Base-by-base conservation (phyloP, 306 rosid species). In the Inga laurina region DNA sequence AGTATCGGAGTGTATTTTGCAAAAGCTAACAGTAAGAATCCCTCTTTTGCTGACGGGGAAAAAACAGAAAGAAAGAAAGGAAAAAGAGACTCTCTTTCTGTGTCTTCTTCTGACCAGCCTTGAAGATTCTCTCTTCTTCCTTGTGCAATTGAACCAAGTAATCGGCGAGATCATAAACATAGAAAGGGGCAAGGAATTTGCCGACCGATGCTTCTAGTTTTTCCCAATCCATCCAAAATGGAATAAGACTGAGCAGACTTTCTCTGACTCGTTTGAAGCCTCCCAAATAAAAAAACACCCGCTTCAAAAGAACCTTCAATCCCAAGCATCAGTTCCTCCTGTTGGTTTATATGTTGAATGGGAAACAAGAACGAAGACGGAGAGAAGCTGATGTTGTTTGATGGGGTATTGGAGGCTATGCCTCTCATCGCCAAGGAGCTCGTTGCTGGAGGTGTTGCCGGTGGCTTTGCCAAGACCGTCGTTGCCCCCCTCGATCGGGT, bases 401-500 rank as follows among this genome's bases (percentile, higher is more conserved):
- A 92, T 34, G 90, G 85, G 46, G 41, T 86, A 1, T 83, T 90
- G 64, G 94, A 90, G 37, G 82, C 78, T 76, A 86, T 88, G 88
- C 99, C 99, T 24, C 87, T 92, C 75, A 91, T 90, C 49, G 89
- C 91, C 79, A 93, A 96, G 91, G 99, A 96, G 84, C 90, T 93
- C 43, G 75, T 95, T 4, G 98, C 99, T 45, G 98, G 98, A 0
- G 98, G 97, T 5, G 73, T 91, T 54, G 93, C 99, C 21, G 98
- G 99, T 9, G 97, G 94, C 2, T 4, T 93, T 56, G 98, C 97
- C 15, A 92, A 96, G 86, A 87, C 92, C 19, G 89, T 82, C 21
- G 98, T 95, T 37, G 98, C 99, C 22, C 99, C 99, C 9, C 94
- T 95, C 30, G 98, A 93, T 82, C 97, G 97, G 10, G 80, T 95